Evolutionary conservation across 148 eudicot genomes (phyloP), one percentile per base, ranked within the genome.

Genomic region (Drosera capensis): DNA sequence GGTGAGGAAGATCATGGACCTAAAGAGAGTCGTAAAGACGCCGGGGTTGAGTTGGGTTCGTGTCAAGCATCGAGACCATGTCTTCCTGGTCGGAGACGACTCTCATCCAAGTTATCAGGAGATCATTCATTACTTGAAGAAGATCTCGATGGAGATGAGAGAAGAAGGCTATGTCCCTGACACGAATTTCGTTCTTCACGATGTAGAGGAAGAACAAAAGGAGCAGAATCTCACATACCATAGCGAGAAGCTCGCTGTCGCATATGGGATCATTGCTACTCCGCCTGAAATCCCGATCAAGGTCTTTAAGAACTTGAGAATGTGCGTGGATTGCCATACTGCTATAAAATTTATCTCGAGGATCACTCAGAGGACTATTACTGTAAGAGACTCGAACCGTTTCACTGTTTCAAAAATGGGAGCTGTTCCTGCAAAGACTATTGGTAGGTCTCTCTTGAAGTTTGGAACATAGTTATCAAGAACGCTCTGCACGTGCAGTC

Each of bases 11-110:
- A 45, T 71, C 14, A 70, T 80, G 75, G 59, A 46, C 48, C 72
- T 51, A 2, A 67, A 48, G 52, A 77, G 73, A 15, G 48, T 84
- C 40, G 60, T 51, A 52, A 84, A 84, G 59, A 76, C 71, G 19
- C 77, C 73, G 0, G 95, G 62, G 42, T 67, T 41, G 46, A 84
- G 95, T 54, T 80, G 82, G 85, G 70, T 80, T 48, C 80, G 74
- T 57, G 64, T 84, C 56, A 65, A 75, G 24, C 54, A 77, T 55
- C 63, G 22, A 51, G 66, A 51, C 29, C 72, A 75, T 24, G 57
- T 54, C 20, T 75, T 75, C 55, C 46, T 65, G 41, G 74, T 75
- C 35, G 82, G 82, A 15, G 82, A 71, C 48, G 52, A 51, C 13
- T 61, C 77, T 37, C 77, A 75, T 61, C 69, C 74, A n/a, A 48